Conservation (phyloP, 225 moss, liverwort and hornwort species). For the Neckera pumila region DNA sequence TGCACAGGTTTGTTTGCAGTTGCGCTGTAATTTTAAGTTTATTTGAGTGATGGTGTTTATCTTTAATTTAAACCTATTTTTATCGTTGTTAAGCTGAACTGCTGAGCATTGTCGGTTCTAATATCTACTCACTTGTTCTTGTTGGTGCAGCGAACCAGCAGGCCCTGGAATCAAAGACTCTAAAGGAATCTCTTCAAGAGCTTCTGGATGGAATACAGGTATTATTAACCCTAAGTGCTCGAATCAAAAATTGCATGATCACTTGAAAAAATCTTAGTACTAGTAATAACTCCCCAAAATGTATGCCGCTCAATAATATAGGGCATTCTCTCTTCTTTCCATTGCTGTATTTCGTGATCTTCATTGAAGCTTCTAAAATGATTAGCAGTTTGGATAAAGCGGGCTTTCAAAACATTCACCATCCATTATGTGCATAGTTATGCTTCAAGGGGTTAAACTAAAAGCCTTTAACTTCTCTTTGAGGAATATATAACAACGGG, state of each 20-base stretch:
- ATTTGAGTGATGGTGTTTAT: neutral
- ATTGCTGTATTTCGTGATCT: neutral
- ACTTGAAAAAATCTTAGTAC: neutral
- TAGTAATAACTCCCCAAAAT: neutral
- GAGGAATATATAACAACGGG: neutral
- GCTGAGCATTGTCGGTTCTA: neutral
- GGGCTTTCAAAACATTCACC: neutral
- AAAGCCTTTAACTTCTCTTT: neutral
- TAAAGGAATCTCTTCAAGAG: constrained; percentile 80
- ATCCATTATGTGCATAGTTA: neutral
- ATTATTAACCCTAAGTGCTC: neutral
- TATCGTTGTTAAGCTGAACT: neutral
- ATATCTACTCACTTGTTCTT: neutral
- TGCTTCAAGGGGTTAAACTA: neutral
- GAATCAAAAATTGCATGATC: neutral
- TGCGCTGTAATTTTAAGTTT: neutral
- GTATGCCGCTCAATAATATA: neutral
- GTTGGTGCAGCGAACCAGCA: constrained; percentile 61
- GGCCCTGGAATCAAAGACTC: constrained; percentile 57
- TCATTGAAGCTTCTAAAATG: neutral
- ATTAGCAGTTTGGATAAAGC: neutral
- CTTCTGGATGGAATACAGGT: constrained; percentile 77
- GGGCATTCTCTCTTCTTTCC: neutral
- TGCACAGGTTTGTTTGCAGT: neutral
- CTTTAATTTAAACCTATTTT: neutral